Percentiles rank a stretch among this genome's conserved stretches.
Evolutionary conservation across 495 filamentous ascomycete species (phyloP).

Genomic region (Thozetella sp.): DNA sequence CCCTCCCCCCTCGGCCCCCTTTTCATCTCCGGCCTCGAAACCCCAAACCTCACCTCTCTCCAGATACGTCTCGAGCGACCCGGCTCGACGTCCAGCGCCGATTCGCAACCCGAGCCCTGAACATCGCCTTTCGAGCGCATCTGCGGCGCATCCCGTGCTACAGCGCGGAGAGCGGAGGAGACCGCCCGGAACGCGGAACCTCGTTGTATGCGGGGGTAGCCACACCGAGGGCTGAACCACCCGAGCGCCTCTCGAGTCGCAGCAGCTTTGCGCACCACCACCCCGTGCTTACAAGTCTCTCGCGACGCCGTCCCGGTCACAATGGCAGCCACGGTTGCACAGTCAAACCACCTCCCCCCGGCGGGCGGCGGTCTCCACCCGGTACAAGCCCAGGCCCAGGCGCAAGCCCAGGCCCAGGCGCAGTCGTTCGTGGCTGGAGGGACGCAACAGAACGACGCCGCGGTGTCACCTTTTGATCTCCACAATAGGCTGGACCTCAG

Average conservation of each 20-base stretch:
- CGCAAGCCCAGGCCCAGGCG: conserved; percentile 14
- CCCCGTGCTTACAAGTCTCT: neutral
- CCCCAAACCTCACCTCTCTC: neutral
- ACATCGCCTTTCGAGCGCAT: neutral
- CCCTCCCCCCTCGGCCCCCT: neutral
- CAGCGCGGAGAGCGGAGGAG: neutral
- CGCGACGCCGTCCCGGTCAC: neutral
- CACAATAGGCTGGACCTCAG: conserved; percentile 41
- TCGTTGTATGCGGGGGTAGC: neutral
- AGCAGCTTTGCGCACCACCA: neutral
- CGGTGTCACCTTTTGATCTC: conserved; percentile 22
- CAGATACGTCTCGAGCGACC: neutral
- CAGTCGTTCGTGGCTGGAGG: conserved; percentile 5
- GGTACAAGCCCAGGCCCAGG: conserved; percentile 22
- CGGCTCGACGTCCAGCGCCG: neutral
- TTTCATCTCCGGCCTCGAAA: neutral
- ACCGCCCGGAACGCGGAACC: neutral
- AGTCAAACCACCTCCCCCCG: conserved; percentile 20
- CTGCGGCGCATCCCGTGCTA: neutral
- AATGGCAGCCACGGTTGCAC: conserved; percentile 34
- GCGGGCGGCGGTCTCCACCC: conserved; percentile 26
- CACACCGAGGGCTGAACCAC: neutral
- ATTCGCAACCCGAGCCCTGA: neutral
- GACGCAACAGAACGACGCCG: conserved; percentile 10
- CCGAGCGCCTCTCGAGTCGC: neutral